Evolutionary conservation across 1,139 yeast genomes (phyloP).

Genomic region (Pichia terricola): DNA sequence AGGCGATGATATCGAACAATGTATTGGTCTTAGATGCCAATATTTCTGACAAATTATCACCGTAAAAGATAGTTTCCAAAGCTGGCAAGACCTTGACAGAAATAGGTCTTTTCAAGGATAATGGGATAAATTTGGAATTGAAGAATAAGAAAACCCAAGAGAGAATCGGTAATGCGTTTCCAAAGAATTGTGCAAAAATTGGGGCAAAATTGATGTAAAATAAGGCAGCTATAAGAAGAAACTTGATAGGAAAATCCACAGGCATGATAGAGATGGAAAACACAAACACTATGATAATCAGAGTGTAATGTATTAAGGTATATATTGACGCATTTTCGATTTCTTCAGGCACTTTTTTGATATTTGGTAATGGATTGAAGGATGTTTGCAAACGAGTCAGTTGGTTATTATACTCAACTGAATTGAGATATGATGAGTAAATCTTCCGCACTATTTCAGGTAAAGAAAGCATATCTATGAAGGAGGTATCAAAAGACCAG

Average conservation of each 20-base stretch:
- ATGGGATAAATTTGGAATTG: constrained; percentile 69
- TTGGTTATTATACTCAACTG: constrained; percentile 2
- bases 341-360: constrained; percentile 4
- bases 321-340: constrained; percentile 3
- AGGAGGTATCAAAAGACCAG: neutral
- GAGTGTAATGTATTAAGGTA: constrained; percentile 28
- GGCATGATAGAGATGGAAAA: constrained; percentile 31
- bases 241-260: constrained; percentile 39
- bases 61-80: constrained; percentile 85
- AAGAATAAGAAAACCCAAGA: constrained; percentile 86
- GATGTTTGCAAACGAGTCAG: constrained; percentile 8
- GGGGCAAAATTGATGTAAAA: constrained; percentile 50
- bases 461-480: constrained; percentile 1
- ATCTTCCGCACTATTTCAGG: constrained; percentile 4
- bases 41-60: constrained; percentile 83
- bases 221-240: constrained; percentile 32
- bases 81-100: constrained; percentile 89
- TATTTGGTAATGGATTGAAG: constrained; percentile 9
- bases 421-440: constrained; percentile 3
- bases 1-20: constrained; percentile 72
- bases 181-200: constrained; percentile 73
- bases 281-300: constrained; percentile 30
- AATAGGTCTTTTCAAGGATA: constrained; percentile 76
- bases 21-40: constrained; percentile 67
- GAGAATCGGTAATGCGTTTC: constrained; percentile 76